These are phyloP conservation scores for Fusarium phyllophilum DNA, from an alignment of 2,329 filamentous ascomycete genomes.

Conservation along the genomic window DNA sequence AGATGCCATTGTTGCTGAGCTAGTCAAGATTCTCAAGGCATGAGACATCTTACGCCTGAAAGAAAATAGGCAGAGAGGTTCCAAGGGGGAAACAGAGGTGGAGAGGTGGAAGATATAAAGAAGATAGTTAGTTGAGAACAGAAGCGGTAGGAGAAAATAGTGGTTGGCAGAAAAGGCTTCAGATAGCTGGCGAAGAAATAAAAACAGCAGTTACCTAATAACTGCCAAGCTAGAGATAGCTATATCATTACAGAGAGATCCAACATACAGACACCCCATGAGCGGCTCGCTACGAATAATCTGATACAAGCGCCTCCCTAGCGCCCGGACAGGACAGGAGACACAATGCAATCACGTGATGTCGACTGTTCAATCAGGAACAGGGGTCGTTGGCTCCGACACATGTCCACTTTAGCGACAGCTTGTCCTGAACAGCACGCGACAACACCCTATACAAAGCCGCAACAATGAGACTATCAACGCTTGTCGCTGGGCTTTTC, in stretches of 20 bases:
- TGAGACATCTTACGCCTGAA: background rate
- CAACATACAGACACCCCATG: background rate
- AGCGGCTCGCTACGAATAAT: background rate
- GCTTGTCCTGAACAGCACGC: conserved; percentile 47
- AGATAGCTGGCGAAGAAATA: background rate
- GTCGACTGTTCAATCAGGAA: background rate
- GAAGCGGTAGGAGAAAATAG: background rate
- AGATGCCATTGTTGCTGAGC: conserved; percentile 72
- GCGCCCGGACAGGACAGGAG: background rate
- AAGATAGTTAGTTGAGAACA: background rate
- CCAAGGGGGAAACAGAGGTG: no score
- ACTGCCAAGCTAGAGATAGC: background rate
- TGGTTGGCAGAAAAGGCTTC: background rate
- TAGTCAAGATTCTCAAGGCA: conserved; percentile 30
- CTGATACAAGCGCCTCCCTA: background rate
- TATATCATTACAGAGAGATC: background rate
- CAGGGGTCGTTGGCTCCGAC: background rate
- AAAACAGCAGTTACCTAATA: background rate
- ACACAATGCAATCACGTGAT: background rate
- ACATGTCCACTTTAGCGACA: conserved; percentile 43
- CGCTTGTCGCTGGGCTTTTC: conserved; percentile 73
- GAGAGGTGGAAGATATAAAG: background rate
- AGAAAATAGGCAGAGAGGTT: background rate
- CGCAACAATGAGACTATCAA: conserved; percentile 70
- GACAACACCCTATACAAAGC: conserved; percentile 40